Conservation (phyloP, 202 grass and related monocot genomes). For the Panicum hallii region DNA sequence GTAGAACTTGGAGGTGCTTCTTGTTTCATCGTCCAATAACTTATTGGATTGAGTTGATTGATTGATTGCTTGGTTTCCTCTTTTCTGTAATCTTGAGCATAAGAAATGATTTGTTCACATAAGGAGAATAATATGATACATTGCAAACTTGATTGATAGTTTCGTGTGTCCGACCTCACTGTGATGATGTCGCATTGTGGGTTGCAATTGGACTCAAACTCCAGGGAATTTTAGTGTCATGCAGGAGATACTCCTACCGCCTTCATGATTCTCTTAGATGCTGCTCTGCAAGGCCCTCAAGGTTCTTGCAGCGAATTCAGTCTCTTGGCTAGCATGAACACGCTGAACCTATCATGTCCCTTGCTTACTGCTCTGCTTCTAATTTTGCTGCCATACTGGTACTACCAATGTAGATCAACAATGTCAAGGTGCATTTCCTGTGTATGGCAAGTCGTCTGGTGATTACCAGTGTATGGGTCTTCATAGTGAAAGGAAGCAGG, state of each 20-base stretch:
- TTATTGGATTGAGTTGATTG: conserved; percentile 43
- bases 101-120: background rate
- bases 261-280: background rate
- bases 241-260: background rate
- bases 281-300: background rate
- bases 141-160: background rate
- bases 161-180: background rate
- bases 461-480: background rate
- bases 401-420: background rate
- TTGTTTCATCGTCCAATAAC: conserved; percentile 31
- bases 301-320: background rate
- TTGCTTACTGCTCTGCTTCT: background rate
- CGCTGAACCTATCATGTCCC: background rate
- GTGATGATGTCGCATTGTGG: background rate
- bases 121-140: background rate
- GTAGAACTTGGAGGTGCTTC: background rate
- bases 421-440: background rate
- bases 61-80: background rate
- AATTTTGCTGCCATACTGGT: background rate
- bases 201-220: background rate
- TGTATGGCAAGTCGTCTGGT: background rate
- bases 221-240: background rate
- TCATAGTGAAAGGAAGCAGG: background rate
- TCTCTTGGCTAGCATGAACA: background rate
- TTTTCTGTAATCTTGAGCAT: background rate